Percentiles rank a stretch among this genome's conserved stretches.
Conservation (phyloP, 306 rosid genomes). For the Hippophae tibetana region DNA sequence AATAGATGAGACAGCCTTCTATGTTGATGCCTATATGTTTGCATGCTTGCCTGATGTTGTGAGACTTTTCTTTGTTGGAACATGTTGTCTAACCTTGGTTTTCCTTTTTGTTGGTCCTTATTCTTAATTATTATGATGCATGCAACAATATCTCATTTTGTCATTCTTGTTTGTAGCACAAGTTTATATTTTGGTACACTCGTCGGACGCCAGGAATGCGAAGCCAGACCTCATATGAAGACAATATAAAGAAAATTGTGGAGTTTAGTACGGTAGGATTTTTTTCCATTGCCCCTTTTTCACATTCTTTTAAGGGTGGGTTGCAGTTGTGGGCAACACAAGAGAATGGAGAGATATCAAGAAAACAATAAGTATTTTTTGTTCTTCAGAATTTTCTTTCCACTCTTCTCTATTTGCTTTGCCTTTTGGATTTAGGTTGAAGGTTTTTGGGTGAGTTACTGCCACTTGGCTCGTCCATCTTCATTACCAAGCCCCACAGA, state of each 20-base stretch:
- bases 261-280: slow-evolving; percentile 73
- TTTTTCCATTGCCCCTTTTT: neutral
- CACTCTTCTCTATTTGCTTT: neutral
- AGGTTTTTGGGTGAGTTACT: slow-evolving; percentile 86
- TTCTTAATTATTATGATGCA: neutral
- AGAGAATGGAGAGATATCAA: too few relatives aligned
- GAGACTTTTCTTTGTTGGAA: neutral
- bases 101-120: neutral
- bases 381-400: slow-evolving; percentile 4
- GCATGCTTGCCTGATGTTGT: neutral
- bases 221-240: slow-evolving; percentile 71
- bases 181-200: slow-evolving; percentile 87
- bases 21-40: neutral
- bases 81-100: neutral
- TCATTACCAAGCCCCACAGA: slow-evolving; percentile 91
- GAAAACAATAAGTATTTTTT: too few relatives aligned
- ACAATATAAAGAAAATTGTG: slow-evolving; percentile 80
- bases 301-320: too few relatives aligned
- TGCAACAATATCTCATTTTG: slow-evolving; percentile 5
- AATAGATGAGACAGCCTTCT: neutral
- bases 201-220: slow-evolving; percentile 87
- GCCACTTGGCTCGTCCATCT: slow-evolving; percentile 81
- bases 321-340: too few relatives aligned
- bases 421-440: slow-evolving; percentile 44
- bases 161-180: slow-evolving; percentile 39